phyloP scores from a whole-genome alignment of 2,329 filamentous ascomycete species.

The Tolypocladium nubicola region DNA sequence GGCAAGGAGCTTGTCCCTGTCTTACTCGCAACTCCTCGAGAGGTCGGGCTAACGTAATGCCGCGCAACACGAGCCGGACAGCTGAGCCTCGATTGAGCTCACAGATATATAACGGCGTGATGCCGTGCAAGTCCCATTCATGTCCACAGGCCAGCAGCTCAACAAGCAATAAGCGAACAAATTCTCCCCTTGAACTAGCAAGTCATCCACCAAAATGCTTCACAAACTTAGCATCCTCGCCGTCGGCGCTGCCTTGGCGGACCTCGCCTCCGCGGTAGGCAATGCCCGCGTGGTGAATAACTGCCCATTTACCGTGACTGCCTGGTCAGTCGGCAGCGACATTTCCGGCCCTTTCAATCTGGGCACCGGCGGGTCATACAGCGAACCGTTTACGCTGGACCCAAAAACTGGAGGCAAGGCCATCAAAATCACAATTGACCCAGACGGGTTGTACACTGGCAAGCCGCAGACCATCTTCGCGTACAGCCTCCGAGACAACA shows the following conservation, averaged over 20 bases:
- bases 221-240: slow-evolving; percentile 5
- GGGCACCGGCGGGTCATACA: slow-evolving; percentile 16
- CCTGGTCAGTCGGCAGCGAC: slow-evolving; percentile 26
- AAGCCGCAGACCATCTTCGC: slow-evolving; percentile 29
- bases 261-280: slow-evolving; percentile 13
- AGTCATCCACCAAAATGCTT: slow-evolving; percentile 4
- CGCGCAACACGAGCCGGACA: not conserved
- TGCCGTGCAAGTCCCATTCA: not conserved
- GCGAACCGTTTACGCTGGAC: slow-evolving; percentile 23
- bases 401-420: slow-evolving; percentile 25
- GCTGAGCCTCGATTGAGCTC: not conserved
- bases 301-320: slow-evolving; percentile 21
- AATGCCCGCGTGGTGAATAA: slow-evolving; percentile 25
- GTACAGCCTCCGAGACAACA: slow-evolving; percentile 22
- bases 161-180: not conserved
- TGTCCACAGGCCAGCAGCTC: not conserved
- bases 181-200: not conserved
- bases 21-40: not conserved
- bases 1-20: not conserved
- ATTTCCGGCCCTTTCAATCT: slow-evolving; percentile 16
- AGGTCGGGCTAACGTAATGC: not conserved
- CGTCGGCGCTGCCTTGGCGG: slow-evolving; percentile 2
- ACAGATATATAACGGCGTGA: not conserved
- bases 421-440: slow-evolving; percentile 23
- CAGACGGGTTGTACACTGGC: slow-evolving; percentile 26